These are phyloP conservation scores for Vaccinium myrtillus DNA, from an alignment of 148 eudicot species.

Conservation along the genomic window DNA sequence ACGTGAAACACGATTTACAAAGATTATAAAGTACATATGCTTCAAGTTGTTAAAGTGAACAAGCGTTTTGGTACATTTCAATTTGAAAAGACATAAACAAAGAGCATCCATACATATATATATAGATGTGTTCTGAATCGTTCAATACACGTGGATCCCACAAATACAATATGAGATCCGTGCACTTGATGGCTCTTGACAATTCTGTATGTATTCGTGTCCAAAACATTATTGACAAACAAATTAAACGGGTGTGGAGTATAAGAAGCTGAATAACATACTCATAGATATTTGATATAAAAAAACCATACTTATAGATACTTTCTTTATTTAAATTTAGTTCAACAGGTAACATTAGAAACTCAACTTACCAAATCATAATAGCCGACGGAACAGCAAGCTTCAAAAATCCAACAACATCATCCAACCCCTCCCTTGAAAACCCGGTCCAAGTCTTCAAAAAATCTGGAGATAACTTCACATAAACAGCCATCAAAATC, in stretches of 20 bases:
- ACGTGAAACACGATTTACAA: background rate
- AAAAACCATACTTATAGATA: too few species aligned
- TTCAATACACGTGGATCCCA: background rate
- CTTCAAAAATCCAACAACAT: constrained; percentile 32
- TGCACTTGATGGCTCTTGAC: too few species aligned
- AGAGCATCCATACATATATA: background rate
- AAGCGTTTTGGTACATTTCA: background rate
- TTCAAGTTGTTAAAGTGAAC: background rate
- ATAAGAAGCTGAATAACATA: background rate
- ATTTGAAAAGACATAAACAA: background rate
- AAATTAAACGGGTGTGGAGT: background rate
- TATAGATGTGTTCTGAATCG: background rate
- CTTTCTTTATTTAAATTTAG: background rate
- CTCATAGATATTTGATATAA: too few species aligned
- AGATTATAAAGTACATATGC: background rate
- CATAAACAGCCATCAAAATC: constrained; percentile 29
- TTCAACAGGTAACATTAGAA: background rate
- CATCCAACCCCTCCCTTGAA: constrained; percentile 37
- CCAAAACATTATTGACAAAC: background rate
- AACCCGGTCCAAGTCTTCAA: constrained; percentile 42
- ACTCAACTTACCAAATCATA: constrained; percentile 40
- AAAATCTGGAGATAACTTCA: constrained; percentile 34
- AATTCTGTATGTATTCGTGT: background rate
- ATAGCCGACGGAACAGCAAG: constrained; percentile 48
- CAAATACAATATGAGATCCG: background rate